Base-by-base conservation (phyloP, 1,284 basidiomycete species). In the Heterobasidion occidentale region DNA sequence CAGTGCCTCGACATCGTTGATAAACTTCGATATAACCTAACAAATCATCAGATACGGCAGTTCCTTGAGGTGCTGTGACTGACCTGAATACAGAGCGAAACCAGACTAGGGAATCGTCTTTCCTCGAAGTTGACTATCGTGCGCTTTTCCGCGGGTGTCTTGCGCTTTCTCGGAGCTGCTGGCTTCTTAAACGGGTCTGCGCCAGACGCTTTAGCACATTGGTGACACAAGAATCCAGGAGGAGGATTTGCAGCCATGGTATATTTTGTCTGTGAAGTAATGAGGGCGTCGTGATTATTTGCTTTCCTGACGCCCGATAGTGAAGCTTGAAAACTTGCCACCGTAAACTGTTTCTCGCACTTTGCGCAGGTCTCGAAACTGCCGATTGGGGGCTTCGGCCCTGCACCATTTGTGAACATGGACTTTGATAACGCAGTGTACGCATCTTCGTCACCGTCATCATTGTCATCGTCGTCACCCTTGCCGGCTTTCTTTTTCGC, bases 1-100 rank as follows among this genome's bases (percentile, higher is more conserved):
- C 6, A 98, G 75, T 0, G 90, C 87, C 60, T 98, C 94, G 14
- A 98, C 87, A 60, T 95, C 88, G 58, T 95, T 83, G 56, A 98
- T 97, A 66, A 93, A 83, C 51, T 83, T 79, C 34, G 89, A 88
- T 58, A 98, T 86, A 35, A 98, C 74, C 88, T 95, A 56, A 20
- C 46, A 19, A 15, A 52, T 36, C 59, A 46, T n/a, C 14, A 45
- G 14, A 35, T 14, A 17, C 33, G 14, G 36, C 53, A 17, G 20
- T 17, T 8, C 3, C 3, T n/a, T 9, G 12, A 9, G 46, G 14
- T 20, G 60, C 19, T 42, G 4, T 3, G 19, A 63, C 70, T 57
- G 56, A 90, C 91, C 70, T 88, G 74, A 50, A 96, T 92, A 64
- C 93, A 96, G 17, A 92, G 63, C 4, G 85, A 80, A 11, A 87